Conservation (phyloP, 305 asterid genomes). For the Fraxinus sp. region DNA sequence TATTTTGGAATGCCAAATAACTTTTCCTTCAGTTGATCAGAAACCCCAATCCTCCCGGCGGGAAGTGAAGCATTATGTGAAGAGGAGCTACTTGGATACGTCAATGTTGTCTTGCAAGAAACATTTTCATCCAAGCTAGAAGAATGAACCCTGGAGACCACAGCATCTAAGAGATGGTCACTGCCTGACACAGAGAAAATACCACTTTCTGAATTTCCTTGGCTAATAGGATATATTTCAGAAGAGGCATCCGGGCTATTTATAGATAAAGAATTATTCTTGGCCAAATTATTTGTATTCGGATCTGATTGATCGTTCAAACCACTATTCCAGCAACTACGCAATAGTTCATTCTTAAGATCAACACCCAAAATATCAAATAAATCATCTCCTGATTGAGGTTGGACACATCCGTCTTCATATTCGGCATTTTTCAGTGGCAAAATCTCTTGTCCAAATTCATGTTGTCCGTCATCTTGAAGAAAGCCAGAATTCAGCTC, state of each 20-base stretch:
- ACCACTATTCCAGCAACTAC: slow-evolving; percentile 37
- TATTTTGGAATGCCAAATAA: slow-evolving; percentile 50
- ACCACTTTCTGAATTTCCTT: slow-evolving; percentile 38
- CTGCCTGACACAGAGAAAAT: slow-evolving; percentile 28
- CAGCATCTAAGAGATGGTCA: slow-evolving; percentile 65
- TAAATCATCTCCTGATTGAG: slow-evolving; percentile 56
- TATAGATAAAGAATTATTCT: slow-evolving; percentile 26
- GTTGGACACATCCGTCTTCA: slow-evolving; percentile 31
- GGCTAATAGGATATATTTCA: slow-evolving; percentile 34
- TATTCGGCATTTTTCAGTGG: slow-evolving; percentile 8
- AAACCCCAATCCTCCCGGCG: slow-evolving; percentile 30
- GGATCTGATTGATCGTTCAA: slow-evolving; percentile 26
- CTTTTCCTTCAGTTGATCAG: slow-evolving; percentile 43
- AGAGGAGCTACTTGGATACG: slow-evolving; percentile 45
- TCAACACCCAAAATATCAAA: slow-evolving; percentile 63
- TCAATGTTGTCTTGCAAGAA: slow-evolving; percentile 52
- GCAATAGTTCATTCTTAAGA: slow-evolving; percentile 39
- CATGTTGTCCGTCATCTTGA: slow-evolving; percentile 27
- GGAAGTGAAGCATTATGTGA: slow-evolving; percentile 37
- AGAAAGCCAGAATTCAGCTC: slow-evolving; percentile 23
- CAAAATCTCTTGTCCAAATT: slow-evolving; percentile 17
- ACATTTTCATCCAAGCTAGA: slow-evolving; percentile 45
- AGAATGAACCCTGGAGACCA: slow-evolving; percentile 42
- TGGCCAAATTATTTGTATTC: slow-evolving; percentile 24
- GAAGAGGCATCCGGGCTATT: slow-evolving; percentile 34